phyloP scores from a whole-genome alignment of 2,329 filamentous ascomycete genomes.

The Emmonsiellopsis sp. region DNA sequence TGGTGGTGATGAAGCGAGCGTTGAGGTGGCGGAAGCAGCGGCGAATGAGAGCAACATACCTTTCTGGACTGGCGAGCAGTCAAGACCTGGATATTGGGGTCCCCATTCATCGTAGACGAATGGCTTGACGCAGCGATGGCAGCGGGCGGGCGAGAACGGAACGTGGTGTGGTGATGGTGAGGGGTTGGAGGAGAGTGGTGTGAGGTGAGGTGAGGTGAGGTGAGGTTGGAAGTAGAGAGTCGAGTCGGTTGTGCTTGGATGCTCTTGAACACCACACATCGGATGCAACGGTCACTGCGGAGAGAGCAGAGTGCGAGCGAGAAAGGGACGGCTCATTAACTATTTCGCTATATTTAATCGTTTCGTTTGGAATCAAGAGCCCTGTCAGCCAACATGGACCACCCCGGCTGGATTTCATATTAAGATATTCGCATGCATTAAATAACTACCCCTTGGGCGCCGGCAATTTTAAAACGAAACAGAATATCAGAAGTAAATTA shows the following conservation, averaged over 20 bases:
- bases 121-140: not conserved
- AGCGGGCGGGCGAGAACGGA: not conserved
- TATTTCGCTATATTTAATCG: not conserved
- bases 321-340: no score
- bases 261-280: no score
- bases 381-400: not conserved
- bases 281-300: no score
- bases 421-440: not conserved
- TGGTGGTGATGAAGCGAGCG: not conserved
- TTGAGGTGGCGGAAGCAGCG: not conserved
- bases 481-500: conserved; percentile 14
- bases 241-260: not conserved
- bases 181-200: not conserved
- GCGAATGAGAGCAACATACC: conserved; percentile 16
- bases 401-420: not conserved
- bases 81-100: conserved; percentile 28
- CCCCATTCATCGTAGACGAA: conserved; percentile 24
- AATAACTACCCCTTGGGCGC: not conserved
- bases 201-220: not conserved
- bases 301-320: no score
- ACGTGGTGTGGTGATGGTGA: not conserved
- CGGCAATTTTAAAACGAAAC: conserved; percentile 5
- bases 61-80: conserved; percentile 27
- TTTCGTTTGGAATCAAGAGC: not conserved
- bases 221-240: not conserved